phyloP scores from a whole-genome alignment of 169 alveolate species.

The Blepharisma undulans region DNA sequence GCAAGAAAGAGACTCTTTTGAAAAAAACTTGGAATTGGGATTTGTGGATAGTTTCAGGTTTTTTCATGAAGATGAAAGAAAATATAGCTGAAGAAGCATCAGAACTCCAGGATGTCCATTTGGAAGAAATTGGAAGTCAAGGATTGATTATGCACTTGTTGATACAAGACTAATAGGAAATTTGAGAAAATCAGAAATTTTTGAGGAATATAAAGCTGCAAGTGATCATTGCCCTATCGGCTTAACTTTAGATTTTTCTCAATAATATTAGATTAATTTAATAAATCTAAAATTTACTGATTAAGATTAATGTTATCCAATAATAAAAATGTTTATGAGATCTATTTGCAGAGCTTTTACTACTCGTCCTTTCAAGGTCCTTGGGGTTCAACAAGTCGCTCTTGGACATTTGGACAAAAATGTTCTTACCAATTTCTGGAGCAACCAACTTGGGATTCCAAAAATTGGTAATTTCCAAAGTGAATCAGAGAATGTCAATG shows the following conservation, averaged over 20 bases:
- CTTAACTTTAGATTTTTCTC: not conserved
- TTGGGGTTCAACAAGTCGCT: constrained; percentile 67
- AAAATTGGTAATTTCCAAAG: constrained; percentile 51
- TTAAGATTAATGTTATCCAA: not conserved
- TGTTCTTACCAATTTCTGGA: constrained; percentile 59
- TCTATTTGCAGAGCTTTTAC: constrained; percentile 21
- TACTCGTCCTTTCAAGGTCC: constrained; percentile 57
- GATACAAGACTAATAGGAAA: not conserved
- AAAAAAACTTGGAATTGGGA: not conserved
- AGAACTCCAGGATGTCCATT: not conserved
- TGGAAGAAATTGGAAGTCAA: not conserved
- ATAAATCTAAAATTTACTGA: no score
- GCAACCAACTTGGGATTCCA: constrained; percentile 55
- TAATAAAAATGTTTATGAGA: constrained; percentile 7
- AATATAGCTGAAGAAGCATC: not conserved
- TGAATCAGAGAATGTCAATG: constrained; percentile 64
- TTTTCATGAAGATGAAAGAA: not conserved
- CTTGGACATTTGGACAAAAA: constrained; percentile 56
- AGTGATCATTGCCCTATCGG: constrained; percentile 4
- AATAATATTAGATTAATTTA: no score
- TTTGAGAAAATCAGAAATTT: not conserved
- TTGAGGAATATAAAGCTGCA: not conserved
- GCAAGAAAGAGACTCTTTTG: not conserved
- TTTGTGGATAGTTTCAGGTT: not conserved
- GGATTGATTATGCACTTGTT: not conserved